These are phyloP conservation scores for Suillus spraguei DNA, from an alignment of 768 basidiomycete species.

Conservation along the genomic window DNA sequence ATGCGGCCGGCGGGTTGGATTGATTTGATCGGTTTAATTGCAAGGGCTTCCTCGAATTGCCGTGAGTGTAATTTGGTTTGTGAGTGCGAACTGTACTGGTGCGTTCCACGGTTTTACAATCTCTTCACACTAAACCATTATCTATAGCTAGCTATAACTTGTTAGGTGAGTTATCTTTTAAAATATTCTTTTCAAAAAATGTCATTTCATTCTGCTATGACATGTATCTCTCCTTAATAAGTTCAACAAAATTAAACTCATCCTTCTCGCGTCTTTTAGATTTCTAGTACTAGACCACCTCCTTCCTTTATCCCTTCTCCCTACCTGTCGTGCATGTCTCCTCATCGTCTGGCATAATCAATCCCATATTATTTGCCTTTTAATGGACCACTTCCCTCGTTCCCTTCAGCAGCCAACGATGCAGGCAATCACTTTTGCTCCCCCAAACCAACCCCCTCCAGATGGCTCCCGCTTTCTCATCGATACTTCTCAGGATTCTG, in stretches of 20 bases:
- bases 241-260: conserved; percentile 23
- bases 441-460: conserved; percentile 22
- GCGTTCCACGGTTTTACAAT: not conserved
- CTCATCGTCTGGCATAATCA: conserved; percentile 1
- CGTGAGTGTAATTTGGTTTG: not conserved
- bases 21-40: conserved; percentile 23
- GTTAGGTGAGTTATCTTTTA: conserved; percentile 15
- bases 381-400: conserved; percentile 39
- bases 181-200: conserved; percentile 21
- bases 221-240: conserved; percentile 16
- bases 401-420: conserved; percentile 17
- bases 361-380: conserved; percentile 5
- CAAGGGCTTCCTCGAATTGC: conserved; percentile 8
- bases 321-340: not conserved
- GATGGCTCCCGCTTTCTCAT: conserved; percentile 25
- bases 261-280: conserved; percentile 27
- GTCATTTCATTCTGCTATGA: conserved; percentile 23
- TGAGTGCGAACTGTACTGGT: not conserved
- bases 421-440: conserved; percentile 26
- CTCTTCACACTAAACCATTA: conserved; percentile 1
- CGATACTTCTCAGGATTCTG: conserved; percentile 25
- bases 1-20: conserved; percentile 25
- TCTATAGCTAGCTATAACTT: not conserved
- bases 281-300: conserved; percentile 7
- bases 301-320: not conserved